Evolutionary conservation across 495 filamentous ascomycete genomes (phyloP), one percentile per base, ranked within the genome.

Genomic region (Schizothecium vesticola): DNA sequence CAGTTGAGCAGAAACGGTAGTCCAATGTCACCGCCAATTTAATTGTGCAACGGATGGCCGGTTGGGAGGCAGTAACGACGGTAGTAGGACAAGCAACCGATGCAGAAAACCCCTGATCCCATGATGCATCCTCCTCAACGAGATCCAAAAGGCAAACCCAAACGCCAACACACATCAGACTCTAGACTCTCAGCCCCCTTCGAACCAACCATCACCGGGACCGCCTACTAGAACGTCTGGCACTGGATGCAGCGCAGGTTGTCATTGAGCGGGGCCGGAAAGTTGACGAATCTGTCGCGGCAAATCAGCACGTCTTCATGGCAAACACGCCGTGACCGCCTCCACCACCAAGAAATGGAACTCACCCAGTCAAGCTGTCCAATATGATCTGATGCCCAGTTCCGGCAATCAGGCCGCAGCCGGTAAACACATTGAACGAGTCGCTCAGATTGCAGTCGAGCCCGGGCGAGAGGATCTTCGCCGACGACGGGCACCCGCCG

Each of bases 161-260:
- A 4, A 19, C 13, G 7, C 3, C 33, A 13, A 43, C 0, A 19
- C 33, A 16, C 3, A 19, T 51, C 19, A 8, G 1, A 8, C 7
- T n/a, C 19, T n/a, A 1, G 7, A n/a, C 19, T 16, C 33, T 36
- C 36, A 51, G n/a, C 16, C 36, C 3, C 36, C 4, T 16, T 43
- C 0, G 0, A n/a, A 5, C 12, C 31, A 33, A 12, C 12, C 31
- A 12, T 4, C 16, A 8, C 16, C 36, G 2, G 4, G 16, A n/a
- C 13, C 36, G 13, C 36, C 16, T 51, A 51, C 36, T 51, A 21
- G 33, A 36, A 36, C 3, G 63, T 65, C 24, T 56, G 21, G 55
- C 64, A 66, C 31, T 66, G 64, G 16, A 67, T 62, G 55, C 59
- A 67, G 5, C 59, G 58, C 58, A 67, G 26, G 25, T 67, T 67